phyloP scores from a whole-genome alignment of 2,329 filamentous ascomycete genomes.

The Neonectria hederae region DNA sequence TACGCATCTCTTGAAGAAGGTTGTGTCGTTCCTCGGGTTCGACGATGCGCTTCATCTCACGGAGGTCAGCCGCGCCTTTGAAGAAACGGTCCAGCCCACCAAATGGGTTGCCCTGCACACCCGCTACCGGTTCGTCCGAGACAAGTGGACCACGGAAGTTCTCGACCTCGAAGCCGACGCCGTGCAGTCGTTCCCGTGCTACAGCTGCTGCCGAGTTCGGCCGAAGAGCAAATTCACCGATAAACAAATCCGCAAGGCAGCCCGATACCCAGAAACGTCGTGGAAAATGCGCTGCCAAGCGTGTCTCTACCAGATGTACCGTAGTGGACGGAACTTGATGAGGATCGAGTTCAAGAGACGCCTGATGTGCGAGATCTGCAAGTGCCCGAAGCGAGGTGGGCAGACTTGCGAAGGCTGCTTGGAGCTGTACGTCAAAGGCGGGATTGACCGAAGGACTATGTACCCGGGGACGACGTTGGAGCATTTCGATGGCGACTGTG shows the following conservation, averaged over 20 bases:
- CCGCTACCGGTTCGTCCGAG: conserved; percentile 22
- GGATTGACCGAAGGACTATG: conserved; percentile 11
- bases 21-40: conserved; percentile 20
- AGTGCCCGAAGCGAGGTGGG: conserved; percentile 23
- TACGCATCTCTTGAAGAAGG: conserved; percentile 19
- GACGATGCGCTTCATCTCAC: conserved; percentile 18
- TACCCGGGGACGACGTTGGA: not conserved
- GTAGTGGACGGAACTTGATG: not conserved
- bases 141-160: conserved; percentile 21
- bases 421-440: conserved; percentile 29
- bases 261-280: not conserved
- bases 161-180: not conserved
- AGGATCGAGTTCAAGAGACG: conserved; percentile 23
- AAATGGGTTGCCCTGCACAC: conserved; percentile 25
- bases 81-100: conserved; percentile 15
- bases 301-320: conserved; percentile 22
- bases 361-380: conserved; percentile 27
- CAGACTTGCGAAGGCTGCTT: conserved; percentile 26
- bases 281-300: conserved; percentile 31
- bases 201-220: conserved; percentile 24
- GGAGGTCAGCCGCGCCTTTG: conserved; percentile 11
- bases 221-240: conserved; percentile 17
- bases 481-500: not conserved
- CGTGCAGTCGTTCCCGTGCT: conserved; percentile 24
- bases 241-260: not conserved